phyloP scores from a whole-genome alignment of 345 rosid species.

The Populus pruinosa region DNA sequence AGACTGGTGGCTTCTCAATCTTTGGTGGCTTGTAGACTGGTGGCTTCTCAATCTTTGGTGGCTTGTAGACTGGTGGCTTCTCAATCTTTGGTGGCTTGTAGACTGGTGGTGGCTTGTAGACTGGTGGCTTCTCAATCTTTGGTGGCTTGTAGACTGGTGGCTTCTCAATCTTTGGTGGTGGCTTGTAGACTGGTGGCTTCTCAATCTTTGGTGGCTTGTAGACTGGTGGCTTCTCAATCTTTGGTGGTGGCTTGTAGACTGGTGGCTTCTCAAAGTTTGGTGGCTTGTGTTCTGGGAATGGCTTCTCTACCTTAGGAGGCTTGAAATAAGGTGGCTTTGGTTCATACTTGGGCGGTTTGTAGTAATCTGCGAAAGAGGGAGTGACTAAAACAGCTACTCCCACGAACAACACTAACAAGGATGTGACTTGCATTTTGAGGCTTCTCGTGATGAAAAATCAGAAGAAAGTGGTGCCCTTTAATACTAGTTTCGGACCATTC shows the following conservation, averaged over 20 bases:
- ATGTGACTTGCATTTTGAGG: constrained; percentile 14
- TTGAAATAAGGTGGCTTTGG: background rate
- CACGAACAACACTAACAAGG: constrained; percentile 22
- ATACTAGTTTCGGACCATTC: constrained; percentile 7
- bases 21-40: background rate
- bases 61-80: constrained; percentile 11
- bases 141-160: constrained; percentile 19
- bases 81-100: constrained; percentile 11
- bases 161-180: constrained; percentile 13
- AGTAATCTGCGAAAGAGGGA: constrained; percentile 9
- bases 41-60: background rate
- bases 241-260: background rate
- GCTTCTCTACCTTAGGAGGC: background rate
- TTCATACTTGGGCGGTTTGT: background rate
- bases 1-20: background rate
- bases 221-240: background rate
- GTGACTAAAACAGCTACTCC: constrained; percentile 26
- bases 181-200: background rate
- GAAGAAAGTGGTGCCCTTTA: background rate
- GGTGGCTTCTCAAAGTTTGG: constrained; percentile 16
- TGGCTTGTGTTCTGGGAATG: background rate
- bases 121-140: background rate
- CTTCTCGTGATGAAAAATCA: background rate
- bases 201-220: no score
- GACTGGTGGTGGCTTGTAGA: background rate